Conservation (phyloP, 108 stramenopile species). For the Nitzschia sp. region DNA sequence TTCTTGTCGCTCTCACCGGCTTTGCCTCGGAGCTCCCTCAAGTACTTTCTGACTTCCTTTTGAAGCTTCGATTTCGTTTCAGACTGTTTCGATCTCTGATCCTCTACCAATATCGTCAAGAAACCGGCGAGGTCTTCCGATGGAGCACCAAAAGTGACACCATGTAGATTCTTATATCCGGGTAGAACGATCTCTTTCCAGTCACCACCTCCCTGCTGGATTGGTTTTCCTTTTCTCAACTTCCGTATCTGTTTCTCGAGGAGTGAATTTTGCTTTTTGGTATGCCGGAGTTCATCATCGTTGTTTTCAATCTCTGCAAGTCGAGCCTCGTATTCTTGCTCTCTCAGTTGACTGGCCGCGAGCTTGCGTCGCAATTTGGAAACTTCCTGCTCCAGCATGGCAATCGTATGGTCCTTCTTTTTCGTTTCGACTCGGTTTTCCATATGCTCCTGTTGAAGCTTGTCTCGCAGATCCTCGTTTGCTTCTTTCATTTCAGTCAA, state of each 20-base stretch:
- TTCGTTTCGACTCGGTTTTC: conserved; percentile 10
- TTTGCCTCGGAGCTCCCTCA: neutral
- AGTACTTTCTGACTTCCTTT: conserved; percentile 13
- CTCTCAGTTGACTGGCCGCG: conserved; percentile 4
- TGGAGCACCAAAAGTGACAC: conserved; percentile 14
- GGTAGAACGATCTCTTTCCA: conserved; percentile 21
- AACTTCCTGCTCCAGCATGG: conserved; percentile 17
- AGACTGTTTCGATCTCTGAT: conserved; percentile 7
- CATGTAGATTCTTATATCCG: conserved; percentile 14
- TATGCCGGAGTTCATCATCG: neutral
- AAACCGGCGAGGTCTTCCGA: conserved; percentile 20
- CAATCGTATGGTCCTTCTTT: conserved; percentile 21
- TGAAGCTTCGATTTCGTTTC: conserved; percentile 2
- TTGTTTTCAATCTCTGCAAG: conserved; percentile 7
- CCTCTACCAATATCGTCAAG: conserved; percentile 13
- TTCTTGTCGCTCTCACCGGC: neutral
- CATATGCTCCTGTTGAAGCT: conserved; percentile 14
- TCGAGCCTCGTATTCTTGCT: conserved; percentile 15
- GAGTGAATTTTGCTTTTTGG: conserved; percentile 13
- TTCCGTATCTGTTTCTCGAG: conserved; percentile 22
- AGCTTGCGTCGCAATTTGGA: conserved; percentile 15
- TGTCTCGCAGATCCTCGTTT: conserved; percentile 17
- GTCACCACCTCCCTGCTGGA: neutral
- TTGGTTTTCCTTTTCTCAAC: neutral
- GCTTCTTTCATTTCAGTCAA: conserved; percentile 24